Conservation (phyloP, 2,329 filamentous ascomycete species). For the Plectosphaerella cucumerina region DNA sequence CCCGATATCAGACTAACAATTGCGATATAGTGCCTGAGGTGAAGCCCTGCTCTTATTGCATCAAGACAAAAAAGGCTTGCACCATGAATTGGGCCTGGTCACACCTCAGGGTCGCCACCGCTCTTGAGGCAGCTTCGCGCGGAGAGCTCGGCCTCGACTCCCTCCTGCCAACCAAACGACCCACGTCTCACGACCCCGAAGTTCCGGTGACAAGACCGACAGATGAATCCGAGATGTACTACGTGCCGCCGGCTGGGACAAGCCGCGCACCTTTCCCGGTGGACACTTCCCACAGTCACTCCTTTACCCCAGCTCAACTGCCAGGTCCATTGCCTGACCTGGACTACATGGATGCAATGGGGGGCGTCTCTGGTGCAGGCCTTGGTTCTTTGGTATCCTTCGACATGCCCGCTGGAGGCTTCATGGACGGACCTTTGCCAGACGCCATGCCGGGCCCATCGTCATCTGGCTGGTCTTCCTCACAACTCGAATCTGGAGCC, state of each 20-base stretch:
- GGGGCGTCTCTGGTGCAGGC: too few relatives aligned
- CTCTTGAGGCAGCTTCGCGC: background rate
- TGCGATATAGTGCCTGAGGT: background rate
- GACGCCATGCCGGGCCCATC: too few relatives aligned
- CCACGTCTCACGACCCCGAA: background rate
- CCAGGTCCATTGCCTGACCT: too few relatives aligned
- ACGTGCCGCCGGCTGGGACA: background rate
- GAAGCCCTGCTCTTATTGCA: slow-evolving; percentile 21
- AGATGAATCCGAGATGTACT: background rate
- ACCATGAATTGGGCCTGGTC: slow-evolving; percentile 20
- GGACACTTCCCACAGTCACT: background rate
- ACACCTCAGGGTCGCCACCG: slow-evolving; percentile 3
- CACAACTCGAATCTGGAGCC: too few relatives aligned
- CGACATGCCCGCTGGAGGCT: too few relatives aligned
- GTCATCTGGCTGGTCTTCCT: too few relatives aligned
- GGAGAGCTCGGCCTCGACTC: background rate
- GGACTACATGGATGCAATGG: too few relatives aligned
- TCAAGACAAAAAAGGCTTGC: slow-evolving; percentile 23
- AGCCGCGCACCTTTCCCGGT: background rate
- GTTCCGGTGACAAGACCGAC: background rate
- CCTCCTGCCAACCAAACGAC: background rate
- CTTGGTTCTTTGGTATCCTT: too few relatives aligned
- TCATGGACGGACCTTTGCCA: too few relatives aligned
- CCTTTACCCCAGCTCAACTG: background rate
- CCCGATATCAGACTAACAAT: background rate